Percentiles rank a stretch among this genome's conserved stretches.
phyloP scores from a whole-genome alignment of 2,329 filamentous ascomycete species.

The Aspergillus brunneoviolaceus region DNA sequence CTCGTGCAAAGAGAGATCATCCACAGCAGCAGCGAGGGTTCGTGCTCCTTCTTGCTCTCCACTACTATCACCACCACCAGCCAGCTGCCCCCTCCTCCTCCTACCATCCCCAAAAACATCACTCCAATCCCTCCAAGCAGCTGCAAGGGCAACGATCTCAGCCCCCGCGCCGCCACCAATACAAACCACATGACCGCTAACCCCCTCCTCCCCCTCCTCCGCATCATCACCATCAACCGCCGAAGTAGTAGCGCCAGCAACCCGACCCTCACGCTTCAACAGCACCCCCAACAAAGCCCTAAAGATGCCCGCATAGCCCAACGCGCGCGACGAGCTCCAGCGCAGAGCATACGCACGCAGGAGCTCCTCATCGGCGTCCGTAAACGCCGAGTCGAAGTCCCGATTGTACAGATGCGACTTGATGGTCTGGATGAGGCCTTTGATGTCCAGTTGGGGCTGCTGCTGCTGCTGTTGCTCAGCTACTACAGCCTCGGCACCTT shows the following conservation, averaged over 20 bases:
- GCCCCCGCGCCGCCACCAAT: slow-evolving; percentile 66
- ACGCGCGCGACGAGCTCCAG: slow-evolving; percentile 84
- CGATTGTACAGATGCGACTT: slow-evolving; percentile 84
- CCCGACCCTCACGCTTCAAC: neutral
- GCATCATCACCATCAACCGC: no score
- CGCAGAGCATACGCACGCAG: slow-evolving; percentile 81
- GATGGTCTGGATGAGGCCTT: slow-evolving; percentile 69
- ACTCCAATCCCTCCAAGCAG: slow-evolving; percentile 46
- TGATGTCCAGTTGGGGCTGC: slow-evolving; percentile 34
- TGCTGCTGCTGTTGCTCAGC: neutral
- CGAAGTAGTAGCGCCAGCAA: neutral
- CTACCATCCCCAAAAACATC: slow-evolving; percentile 2
- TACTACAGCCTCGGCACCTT: neutral
- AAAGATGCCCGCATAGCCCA: slow-evolving; percentile 73
- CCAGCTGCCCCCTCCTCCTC: no score
- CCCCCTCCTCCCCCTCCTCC: neutral
- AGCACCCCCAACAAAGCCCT: slow-evolving; percentile 33
- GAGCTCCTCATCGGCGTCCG: slow-evolving; percentile 60
- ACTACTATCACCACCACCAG: no score
- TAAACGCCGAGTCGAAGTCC: slow-evolving; percentile 79
- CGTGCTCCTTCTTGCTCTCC: neutral
- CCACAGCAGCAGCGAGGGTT: slow-evolving; percentile 16
- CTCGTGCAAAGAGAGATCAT: slow-evolving; percentile 3
- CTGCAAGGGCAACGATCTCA: slow-evolving; percentile 65
- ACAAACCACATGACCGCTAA: slow-evolving; percentile 48